Percentiles rank a stretch among this genome's conserved stretches.
These are phyloP conservation scores for Austroboletus novae-zelandiae DNA, from an alignment of 1,284 basidiomycete species.

Conservation along the genomic window DNA sequence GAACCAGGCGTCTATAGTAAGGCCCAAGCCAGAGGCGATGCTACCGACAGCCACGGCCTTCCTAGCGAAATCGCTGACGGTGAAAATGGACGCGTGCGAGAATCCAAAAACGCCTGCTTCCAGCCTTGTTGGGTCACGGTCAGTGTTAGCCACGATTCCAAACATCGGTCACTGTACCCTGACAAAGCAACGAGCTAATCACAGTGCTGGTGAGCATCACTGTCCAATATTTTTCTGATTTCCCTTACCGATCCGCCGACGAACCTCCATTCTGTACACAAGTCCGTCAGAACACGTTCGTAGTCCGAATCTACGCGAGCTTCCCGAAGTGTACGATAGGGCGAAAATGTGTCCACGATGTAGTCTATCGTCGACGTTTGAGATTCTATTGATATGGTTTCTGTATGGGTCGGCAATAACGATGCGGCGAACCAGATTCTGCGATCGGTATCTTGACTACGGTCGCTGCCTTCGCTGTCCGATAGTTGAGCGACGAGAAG, in stretches of 20 bases:
- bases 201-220: background rate
- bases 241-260: slow-evolving; percentile 40
- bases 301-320: slow-evolving; percentile 49
- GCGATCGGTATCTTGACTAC: background rate
- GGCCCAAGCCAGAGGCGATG: slow-evolving; percentile 58
- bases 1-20: slow-evolving; percentile 61
- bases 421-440: slow-evolving; percentile 25
- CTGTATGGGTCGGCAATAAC: slow-evolving; percentile 40
- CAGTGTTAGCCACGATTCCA: background rate
- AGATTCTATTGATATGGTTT: slow-evolving; percentile 33
- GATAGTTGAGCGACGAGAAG: slow-evolving; percentile 6
- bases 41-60: slow-evolving; percentile 53
- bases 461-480: slow-evolving; percentile 9
- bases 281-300: slow-evolving; percentile 34
- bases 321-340: slow-evolving; percentile 49
- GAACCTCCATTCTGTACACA: slow-evolving; percentile 53
- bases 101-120: slow-evolving; percentile 61
- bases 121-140: slow-evolving; percentile 34
- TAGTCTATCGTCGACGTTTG: slow-evolving; percentile 37
- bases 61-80: slow-evolving; percentile 42
- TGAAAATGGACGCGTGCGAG: slow-evolving; percentile 48
- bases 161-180: slow-evolving; percentile 36
- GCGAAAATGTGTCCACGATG: slow-evolving; percentile 48
- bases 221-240: background rate
- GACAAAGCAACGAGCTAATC: slow-evolving; percentile 51